phyloP scores from a whole-genome alignment of 371 early-diverging fungal genomes.

The Mortierella sp. region DNA sequence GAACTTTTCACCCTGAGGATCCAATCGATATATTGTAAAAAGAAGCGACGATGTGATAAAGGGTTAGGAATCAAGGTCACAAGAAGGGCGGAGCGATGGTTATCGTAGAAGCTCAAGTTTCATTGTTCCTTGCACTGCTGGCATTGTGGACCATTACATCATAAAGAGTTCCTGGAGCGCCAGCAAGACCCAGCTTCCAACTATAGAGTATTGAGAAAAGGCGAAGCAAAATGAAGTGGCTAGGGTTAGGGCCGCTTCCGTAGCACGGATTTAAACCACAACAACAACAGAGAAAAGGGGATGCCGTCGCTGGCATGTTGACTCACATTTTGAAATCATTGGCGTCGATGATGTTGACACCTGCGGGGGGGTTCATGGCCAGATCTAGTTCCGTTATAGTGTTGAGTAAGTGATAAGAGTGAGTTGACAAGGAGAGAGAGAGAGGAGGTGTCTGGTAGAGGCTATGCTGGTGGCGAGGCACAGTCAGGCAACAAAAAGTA shows the following conservation, averaged over 20 bases:
- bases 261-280: background rate
- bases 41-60: background rate
- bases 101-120: background rate
- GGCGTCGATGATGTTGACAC: slow-evolving; percentile 70
- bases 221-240: background rate
- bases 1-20: slow-evolving; percentile 42
- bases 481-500: background rate
- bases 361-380: slow-evolving; percentile 69
- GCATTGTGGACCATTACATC: slow-evolving; percentile 59
- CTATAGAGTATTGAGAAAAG: slow-evolving; percentile 28
- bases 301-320: background rate
- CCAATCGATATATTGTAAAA: slow-evolving; percentile 4
- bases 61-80: background rate
- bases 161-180: slow-evolving; percentile 78
- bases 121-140: background rate
- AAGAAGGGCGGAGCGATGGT: background rate
- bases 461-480: background rate
- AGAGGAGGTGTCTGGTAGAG: background rate
- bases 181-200: slow-evolving; percentile 75
- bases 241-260: background rate
- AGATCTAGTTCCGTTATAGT: slow-evolving; percentile 59
- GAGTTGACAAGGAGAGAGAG: background rate
- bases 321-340: slow-evolving; percentile 69
- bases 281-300: too few relatives aligned
- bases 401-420: background rate